Evolutionary conservation across 805 yeast species (phyloP), one percentile per base, ranked within the genome.

Genomic region (Suhomyces emberorum): DNA sequence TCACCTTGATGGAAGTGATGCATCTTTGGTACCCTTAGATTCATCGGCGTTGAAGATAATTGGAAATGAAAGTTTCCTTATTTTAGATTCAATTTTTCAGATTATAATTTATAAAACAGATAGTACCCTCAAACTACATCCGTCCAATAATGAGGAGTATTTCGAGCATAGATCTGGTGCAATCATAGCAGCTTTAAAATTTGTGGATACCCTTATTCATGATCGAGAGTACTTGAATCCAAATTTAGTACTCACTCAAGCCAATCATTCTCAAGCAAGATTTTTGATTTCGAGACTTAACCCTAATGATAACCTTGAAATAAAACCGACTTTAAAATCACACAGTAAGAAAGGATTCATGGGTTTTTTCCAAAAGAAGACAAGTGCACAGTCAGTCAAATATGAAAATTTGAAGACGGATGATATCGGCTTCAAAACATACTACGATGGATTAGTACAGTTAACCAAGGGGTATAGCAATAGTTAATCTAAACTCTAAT

Each of bases 221-320:
- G 4, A 1, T 14, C 19, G 16, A 11, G 16, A 7, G 41, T 57
- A 15, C 40, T 24, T 57, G 4, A 37, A 35, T 5, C 60, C 66
- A 1, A 51, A 43, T 32, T 46, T 47, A 16, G 46, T 64, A 10
- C 31, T 66, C 4, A 64, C 71, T 2, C 65, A 64, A 30, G 49
- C 44, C 3, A 51, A 54, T 2, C 72, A 66, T 43, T 65, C 71
- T 0, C 72, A 65, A 39, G 57, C 63, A 1, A 43, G 72, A 28
- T 66, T 48, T 41, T 48, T 65, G 15, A 22, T 52, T 1, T 51
- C 72, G 4, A 42, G 68, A 27, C 41, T 65, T 21, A 49, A 53
- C 29, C 61, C 67, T 0, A 36, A 34, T n/a, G 50, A 35, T 7
- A 35, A 25, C n/a, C 38, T 29, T 11, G 29, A 12, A 6, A 6